Evolutionary conservation across 1,139 yeast species (phyloP).

Genomic region (Pichia inconspicua): DNA sequence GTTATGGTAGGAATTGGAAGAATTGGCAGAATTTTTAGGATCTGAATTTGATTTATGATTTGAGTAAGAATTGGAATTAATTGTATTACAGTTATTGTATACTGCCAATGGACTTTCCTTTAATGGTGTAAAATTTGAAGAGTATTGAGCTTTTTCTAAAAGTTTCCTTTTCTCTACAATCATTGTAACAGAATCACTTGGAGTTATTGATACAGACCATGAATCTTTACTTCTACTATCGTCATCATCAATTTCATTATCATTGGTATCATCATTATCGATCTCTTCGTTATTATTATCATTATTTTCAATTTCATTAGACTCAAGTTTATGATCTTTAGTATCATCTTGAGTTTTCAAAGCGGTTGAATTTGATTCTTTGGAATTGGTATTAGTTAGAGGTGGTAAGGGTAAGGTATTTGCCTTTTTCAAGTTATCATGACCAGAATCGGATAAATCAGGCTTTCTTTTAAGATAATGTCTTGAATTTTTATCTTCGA

Average conservation of each 20-base stretch:
- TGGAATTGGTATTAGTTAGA: too few relatives aligned
- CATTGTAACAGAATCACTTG: conserved; percentile 18
- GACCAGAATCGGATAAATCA: not conserved
- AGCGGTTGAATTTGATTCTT: too few relatives aligned
- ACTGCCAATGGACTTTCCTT: not conserved
- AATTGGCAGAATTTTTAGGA: not conserved
- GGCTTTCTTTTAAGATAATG: conserved; percentile 2
- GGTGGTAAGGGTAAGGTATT: not conserved
- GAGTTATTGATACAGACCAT: conserved; percentile 11
- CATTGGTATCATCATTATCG: not conserved
- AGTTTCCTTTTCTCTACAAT: conserved; percentile 6
- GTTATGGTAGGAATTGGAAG: not conserved
- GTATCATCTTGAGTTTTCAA: too few relatives aligned
- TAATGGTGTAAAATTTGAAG: not conserved
- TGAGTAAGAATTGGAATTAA: not conserved
- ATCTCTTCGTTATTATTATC: not conserved
- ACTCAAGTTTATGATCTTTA: too few relatives aligned
- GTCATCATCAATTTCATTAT: not conserved
- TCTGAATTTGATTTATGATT: not conserved
- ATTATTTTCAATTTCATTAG: too few relatives aligned
- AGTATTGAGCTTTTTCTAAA: not conserved
- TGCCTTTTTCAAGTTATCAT: not conserved
- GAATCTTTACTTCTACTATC: conserved; percentile 4
- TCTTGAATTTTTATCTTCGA: conserved; percentile 8
- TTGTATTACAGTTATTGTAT: too few relatives aligned